Conservation (phyloP, 768 basidiomycete genomes). For the Termitomyces sp. region DNA sequence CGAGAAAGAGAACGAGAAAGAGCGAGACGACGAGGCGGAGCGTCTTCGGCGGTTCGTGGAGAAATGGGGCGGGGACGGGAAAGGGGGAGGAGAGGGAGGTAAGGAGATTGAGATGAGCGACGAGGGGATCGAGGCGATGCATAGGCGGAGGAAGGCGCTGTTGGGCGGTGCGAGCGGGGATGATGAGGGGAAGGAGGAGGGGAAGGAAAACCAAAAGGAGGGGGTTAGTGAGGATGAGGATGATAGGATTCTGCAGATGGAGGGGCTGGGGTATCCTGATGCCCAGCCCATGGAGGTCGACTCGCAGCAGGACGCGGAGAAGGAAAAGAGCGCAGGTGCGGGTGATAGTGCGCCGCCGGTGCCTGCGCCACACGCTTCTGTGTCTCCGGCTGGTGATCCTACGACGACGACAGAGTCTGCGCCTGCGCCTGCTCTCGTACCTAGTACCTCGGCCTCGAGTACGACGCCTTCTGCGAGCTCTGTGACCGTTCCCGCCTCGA, state of each 20-base stretch:
- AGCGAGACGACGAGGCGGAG: background rate
- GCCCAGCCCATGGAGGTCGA: background rate
- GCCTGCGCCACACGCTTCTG: background rate
- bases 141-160: background rate
- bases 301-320: background rate
- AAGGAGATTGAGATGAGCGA: background rate
- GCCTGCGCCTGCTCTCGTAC: too few relatives aligned
- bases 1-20: background rate
- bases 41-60: background rate
- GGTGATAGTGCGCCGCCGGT: background rate
- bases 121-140: too few relatives aligned
- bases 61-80: background rate
- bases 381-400: too few relatives aligned
- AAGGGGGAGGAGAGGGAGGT: too few relatives aligned
- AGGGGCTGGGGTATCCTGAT: conserved; percentile 1
- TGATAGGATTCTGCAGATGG: background rate
- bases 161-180: background rate
- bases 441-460: background rate
- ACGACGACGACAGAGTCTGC: background rate
- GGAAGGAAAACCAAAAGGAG: background rate
- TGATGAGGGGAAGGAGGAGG: background rate
- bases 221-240: background rate
- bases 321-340: background rate
- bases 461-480: background rate
- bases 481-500: too few relatives aligned